phyloP scores from a whole-genome alignment of 2,329 filamentous ascomycete species.

The Hortaea werneckii region DNA sequence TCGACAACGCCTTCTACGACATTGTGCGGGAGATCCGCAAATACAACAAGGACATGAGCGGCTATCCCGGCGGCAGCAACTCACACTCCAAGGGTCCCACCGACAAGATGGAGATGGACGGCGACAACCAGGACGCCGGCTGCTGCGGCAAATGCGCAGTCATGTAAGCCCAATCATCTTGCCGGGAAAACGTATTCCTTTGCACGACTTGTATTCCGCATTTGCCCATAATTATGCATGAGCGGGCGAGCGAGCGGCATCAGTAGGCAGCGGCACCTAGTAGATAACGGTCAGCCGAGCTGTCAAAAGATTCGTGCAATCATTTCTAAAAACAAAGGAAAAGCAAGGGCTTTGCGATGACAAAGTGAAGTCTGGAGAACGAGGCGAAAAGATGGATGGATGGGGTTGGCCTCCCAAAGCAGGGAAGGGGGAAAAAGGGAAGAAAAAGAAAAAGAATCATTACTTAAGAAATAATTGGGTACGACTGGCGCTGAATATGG shows the following conservation, averaged over 20 bases:
- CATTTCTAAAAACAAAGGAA: no score
- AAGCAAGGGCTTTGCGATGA: no score
- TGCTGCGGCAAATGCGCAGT: slow-evolving; percentile 82
- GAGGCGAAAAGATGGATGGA: no score
- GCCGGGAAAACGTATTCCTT: no score
- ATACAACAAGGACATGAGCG: slow-evolving; percentile 97
- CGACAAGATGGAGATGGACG: slow-evolving; percentile 71
- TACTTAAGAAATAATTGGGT: no score
- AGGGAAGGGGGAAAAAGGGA: no score
- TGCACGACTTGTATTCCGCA: background rate
- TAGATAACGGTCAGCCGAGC: no score
- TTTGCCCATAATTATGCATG: background rate
- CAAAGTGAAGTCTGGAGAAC: no score
- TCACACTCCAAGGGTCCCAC: slow-evolving; percentile 31
- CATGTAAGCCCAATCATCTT: slow-evolving; percentile 55
- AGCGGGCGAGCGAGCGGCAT: background rate
- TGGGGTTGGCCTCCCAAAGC: no score
- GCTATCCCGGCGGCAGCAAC: slow-evolving; percentile 59
- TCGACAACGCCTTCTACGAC: slow-evolving; percentile 97
- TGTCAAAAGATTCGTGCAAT: no score
- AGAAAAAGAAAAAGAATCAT: no score
- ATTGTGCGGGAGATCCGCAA: slow-evolving; percentile 95
- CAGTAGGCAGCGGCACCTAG: background rate
- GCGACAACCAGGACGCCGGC: slow-evolving; percentile 53
- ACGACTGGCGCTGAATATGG: no score